A percentile compares a stretch with the other conserved stretches of the same genome.
phyloP scores from a whole-genome alignment of 2,329 filamentous ascomycete genomes.

The Macrophomina tecta region DNA sequence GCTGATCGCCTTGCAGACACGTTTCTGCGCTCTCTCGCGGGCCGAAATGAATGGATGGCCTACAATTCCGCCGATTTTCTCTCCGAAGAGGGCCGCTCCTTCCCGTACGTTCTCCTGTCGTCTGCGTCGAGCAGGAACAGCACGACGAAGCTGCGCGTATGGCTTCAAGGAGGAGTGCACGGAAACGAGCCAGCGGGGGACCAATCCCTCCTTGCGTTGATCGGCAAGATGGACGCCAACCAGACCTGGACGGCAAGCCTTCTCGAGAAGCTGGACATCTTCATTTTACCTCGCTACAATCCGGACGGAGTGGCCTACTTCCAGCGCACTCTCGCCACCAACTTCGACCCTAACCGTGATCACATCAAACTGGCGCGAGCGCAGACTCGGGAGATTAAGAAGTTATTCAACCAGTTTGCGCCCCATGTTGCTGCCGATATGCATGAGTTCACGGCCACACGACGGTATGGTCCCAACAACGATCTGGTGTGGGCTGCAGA shows the following conservation, averaged over 20 bases:
- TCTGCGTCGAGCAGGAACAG: constrained; percentile 29
- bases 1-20: constrained; percentile 31
- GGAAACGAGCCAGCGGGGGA: constrained; percentile 48
- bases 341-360: constrained; percentile 47
- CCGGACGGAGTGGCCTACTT: constrained; percentile 46
- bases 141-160: constrained; percentile 42
- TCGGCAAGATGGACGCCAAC: constrained; percentile 44
- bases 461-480: constrained; percentile 33
- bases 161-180: constrained; percentile 46
- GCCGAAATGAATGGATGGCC: constrained; percentile 42
- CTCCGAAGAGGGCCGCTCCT: constrained; percentile 42
- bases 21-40: constrained; percentile 39
- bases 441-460: constrained; percentile 43
- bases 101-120: constrained; percentile 41
- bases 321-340: constrained; percentile 43
- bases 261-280: constrained; percentile 42
- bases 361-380: constrained; percentile 44
- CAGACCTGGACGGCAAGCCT: constrained; percentile 40
- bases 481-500: constrained; percentile 44
- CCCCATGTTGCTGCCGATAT: constrained; percentile 46
- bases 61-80: constrained; percentile 38
- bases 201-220: constrained; percentile 42
- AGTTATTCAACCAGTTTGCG: constrained; percentile 39
- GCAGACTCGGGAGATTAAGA: constrained; percentile 45
- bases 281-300: constrained; percentile 45